Base-by-base conservation (phyloP, 129 eudicot genomes). In the Helichrysum umbraculigerum region DNA sequence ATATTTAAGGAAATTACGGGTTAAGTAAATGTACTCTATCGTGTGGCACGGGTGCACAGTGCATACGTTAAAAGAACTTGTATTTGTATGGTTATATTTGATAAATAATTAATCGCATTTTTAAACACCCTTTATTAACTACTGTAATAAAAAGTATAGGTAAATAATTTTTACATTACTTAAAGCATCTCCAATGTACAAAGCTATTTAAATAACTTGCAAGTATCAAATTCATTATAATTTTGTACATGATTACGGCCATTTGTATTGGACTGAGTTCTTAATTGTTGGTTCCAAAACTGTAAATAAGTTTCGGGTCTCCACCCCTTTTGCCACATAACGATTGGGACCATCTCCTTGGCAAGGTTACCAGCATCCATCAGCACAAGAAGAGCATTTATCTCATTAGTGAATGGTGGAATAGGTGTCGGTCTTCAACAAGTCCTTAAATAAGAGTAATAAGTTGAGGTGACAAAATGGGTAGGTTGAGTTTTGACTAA, bases 321-420 rank as follows among this genome's bases (percentile, higher is more conserved):
- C 68, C 75, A 84, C 33, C 89, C 98, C 78, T 87, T 79, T 79
- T 84, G 91, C 98, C 98, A 94, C 85, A 94, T 84, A 42, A 94
- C 75, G 37, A 94, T 81, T 34, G 97, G 96, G 25, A 93, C 96
- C 93, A 94, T 87, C 85, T 94, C 97, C 87, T 83, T 84, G 3
- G 97, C 89, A 80, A 94, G 98, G 86, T 90, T 88, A 71, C 91
- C 85, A 75, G 93, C 86, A 83, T 89, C 96, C 98, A 94, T 94
- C 98, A 91, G 78, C 65, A 79, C 32, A 71, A 73, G 30, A 68
- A 42, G 15, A 68, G n/a, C 67, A 56, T 76, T n/a, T 7, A 66
- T 64, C 65, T 22, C 68, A 28, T 76, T 35, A 67, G 67, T 4
- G 33, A 22, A 15, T 67, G 74, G 17, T 66, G 37, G 61, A 65